phyloP scores from a whole-genome alignment of 805 yeast genomes.

The Yamadazyma endophytica region DNA sequence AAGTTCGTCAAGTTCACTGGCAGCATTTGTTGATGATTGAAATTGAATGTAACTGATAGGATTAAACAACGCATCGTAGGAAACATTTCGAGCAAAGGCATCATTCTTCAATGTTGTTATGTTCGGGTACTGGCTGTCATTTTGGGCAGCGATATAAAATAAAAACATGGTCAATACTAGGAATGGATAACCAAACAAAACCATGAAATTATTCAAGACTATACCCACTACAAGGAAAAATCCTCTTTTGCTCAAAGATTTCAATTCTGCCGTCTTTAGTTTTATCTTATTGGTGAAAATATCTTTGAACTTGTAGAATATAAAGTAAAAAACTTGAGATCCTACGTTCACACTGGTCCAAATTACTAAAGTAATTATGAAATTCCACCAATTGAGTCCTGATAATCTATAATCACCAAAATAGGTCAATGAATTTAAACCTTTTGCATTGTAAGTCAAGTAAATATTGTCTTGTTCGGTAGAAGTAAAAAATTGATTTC shows the following conservation, averaged over 20 bases:
- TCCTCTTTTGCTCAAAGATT: constrained; percentile 2
- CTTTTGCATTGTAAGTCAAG: constrained; percentile 36
- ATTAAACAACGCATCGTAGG: constrained; percentile 19
- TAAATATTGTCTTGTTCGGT: constrained; percentile 33
- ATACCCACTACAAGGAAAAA: constrained; percentile 26
- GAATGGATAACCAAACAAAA: constrained; percentile 40
- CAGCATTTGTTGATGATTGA: constrained; percentile 1
- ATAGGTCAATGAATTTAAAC: constrained; percentile 35
- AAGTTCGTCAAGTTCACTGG: background rate
- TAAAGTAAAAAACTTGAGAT: constrained; percentile 16
- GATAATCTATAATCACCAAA: constrained; percentile 20
- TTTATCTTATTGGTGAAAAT: constrained; percentile 1
- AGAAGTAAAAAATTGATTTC: constrained; percentile 8
- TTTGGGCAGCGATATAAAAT: constrained; percentile 14
- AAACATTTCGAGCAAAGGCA: constrained; percentile 21
- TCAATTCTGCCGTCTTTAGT: background rate
- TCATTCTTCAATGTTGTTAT: constrained; percentile 12
- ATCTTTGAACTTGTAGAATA: constrained; percentile 12
- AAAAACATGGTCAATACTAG: constrained; percentile 35
- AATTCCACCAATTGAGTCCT: constrained; percentile 38
- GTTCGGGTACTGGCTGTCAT: constrained; percentile 11
- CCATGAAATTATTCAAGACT: constrained; percentile 25
- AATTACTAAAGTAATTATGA: constrained; percentile 30
- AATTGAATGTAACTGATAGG: constrained; percentile 10
- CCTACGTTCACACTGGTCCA: constrained; percentile 23